A percentile compares a stretch with the other conserved stretches of the same genome.
phyloP scores from a whole-genome alignment of 1,284 basidiomycete species.

The Apiotrichum akiyoshidainum region DNA sequence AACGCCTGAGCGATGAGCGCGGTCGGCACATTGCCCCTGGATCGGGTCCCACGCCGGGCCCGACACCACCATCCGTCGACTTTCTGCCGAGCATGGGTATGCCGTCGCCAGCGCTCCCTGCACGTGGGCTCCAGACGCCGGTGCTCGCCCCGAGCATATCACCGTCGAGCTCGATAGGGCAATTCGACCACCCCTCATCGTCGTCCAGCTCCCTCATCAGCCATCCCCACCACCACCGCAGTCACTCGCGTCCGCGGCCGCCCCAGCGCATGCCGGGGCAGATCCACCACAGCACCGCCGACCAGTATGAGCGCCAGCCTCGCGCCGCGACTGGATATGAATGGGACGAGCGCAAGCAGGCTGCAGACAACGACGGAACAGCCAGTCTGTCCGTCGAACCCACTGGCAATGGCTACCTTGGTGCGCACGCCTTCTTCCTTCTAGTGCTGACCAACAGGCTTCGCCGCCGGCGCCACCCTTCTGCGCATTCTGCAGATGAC shows the following conservation, averaged over 20 bases:
- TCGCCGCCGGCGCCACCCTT: constrained; percentile 25
- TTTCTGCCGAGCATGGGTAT: background rate
- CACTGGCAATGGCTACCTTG: constrained; percentile 27
- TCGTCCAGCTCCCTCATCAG: background rate
- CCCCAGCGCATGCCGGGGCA: constrained; percentile 2
- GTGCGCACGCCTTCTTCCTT: constrained; percentile 1
- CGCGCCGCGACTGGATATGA: constrained; percentile 22
- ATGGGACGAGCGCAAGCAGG: constrained; percentile 21
- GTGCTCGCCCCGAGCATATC: constrained; percentile 3
- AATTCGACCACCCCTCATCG: constrained; percentile 6
- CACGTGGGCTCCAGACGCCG: background rate
- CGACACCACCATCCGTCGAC: background rate
- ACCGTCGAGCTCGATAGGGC: constrained; percentile 2
- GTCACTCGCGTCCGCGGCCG: constrained; percentile 2
- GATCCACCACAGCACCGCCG: constrained; percentile 3
- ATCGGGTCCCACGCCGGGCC: background rate
- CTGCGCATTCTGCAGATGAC: constrained; percentile 26
- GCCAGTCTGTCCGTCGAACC: constrained; percentile 26
- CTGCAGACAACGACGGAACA: constrained; percentile 24
- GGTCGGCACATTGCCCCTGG: background rate
- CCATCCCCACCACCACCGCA: constrained; percentile 2
- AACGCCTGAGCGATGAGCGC: constrained; percentile 1
- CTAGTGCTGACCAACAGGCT: constrained; percentile 17
- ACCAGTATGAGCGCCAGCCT: constrained; percentile 18
- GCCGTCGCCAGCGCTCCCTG: background rate